phyloP scores from a whole-genome alignment of 164 flowering plant genomes.

The Stephania japonica region DNA sequence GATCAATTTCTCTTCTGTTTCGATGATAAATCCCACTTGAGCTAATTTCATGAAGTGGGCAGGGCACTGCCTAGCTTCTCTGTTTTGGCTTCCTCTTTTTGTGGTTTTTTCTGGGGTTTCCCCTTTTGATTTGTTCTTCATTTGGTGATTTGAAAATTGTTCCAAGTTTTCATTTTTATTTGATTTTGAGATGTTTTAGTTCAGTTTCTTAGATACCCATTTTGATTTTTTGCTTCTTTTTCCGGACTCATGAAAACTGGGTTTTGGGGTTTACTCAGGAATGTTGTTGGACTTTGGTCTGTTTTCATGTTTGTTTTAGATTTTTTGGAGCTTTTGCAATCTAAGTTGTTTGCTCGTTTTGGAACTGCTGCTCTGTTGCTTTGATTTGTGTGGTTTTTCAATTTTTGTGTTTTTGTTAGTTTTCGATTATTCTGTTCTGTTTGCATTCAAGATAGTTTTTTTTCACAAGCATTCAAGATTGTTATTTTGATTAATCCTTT shows the following conservation, averaged over 20 bases:
- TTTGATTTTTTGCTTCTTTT: background rate
- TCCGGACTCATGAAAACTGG: background rate
- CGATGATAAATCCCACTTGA: background rate
- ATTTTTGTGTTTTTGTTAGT: background rate
- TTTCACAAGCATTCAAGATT: conserved; percentile 3
- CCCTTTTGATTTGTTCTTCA: background rate
- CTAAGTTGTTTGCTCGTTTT: background rate
- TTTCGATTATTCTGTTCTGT: background rate
- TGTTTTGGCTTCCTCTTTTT: background rate
- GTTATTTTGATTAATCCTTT: background rate
- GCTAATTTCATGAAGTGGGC: conserved; percentile 4
- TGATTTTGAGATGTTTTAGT: background rate
- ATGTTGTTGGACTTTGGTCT: background rate
- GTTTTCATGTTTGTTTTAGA: background rate
- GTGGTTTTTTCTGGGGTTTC: background rate
- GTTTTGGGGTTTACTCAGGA: background rate
- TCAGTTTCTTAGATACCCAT: background rate
- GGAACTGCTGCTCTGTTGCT: background rate
- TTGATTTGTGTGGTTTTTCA: background rate
- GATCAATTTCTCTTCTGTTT: background rate
- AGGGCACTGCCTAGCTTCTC: background rate
- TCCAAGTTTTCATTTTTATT: conserved; percentile 4
- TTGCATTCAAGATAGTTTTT: background rate
- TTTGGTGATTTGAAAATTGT: background rate
- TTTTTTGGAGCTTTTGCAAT: background rate